Evolutionary conservation across 192 early-diverging fungal species (phyloP).

Genomic region (Dispira simplex): DNA sequence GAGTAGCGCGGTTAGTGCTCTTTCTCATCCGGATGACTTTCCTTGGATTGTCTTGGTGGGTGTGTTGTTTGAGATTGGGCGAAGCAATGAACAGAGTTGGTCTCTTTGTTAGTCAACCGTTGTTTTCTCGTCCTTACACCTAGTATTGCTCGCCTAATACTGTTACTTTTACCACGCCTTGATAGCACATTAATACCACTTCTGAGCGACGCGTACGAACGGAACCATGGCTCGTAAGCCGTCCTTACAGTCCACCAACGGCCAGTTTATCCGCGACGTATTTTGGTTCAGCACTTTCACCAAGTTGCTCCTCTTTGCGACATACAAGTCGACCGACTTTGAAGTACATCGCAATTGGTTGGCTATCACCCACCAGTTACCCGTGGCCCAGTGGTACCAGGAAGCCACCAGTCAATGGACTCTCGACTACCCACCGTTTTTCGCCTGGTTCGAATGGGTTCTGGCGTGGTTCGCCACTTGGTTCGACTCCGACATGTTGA

Average conservation of each 20-base stretch:
- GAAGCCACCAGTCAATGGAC: slow-evolving; percentile 85
- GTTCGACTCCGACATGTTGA: slow-evolving; percentile 63
- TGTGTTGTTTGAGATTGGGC: no score
- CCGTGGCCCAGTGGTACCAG: slow-evolving; percentile 73
- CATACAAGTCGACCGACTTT: slow-evolving; percentile 93
- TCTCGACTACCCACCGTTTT: slow-evolving; percentile 95
- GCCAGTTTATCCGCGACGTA: background rate
- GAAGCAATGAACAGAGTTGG: no score
- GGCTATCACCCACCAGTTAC: slow-evolving; percentile 74
- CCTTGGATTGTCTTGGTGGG: no score
- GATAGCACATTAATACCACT: no score
- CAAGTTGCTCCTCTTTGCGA: slow-evolving; percentile 54
- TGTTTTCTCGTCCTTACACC: no score
- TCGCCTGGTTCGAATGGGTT: slow-evolving; percentile 87
- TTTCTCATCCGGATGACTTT: no score
- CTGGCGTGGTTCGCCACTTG: slow-evolving; percentile 35
- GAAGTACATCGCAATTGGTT: slow-evolving; percentile 98
- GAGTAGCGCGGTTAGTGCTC: no score
- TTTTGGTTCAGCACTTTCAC: slow-evolving; percentile 15
- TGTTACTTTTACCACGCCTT: no score
- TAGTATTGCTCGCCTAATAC: no score
- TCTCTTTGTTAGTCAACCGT: no score
- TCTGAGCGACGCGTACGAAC: no score
- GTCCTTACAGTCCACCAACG: background rate
- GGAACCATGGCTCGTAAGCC: no score